A percentile compares a stretch with the other conserved stretches of the same genome.
phyloP scores from a whole-genome alignment of 192 early-diverging fungal genomes.

The Backusella luteola region DNA sequence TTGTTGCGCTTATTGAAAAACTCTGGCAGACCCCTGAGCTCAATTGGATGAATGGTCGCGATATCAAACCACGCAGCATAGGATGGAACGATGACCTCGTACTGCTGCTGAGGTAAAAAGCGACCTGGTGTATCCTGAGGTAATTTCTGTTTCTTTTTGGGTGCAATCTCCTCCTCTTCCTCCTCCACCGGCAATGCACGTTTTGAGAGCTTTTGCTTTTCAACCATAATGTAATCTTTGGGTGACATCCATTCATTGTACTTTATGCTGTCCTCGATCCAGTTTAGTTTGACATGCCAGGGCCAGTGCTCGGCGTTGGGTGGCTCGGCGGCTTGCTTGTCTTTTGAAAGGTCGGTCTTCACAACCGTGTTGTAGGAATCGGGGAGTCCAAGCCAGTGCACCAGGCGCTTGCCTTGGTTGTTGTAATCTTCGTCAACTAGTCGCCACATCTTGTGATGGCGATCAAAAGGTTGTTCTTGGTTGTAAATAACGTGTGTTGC shows the following conservation, averaged over 20 bases:
- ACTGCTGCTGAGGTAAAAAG: constrained; percentile 66
- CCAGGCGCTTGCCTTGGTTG: neutral
- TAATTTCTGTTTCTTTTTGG: neutral
- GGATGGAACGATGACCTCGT: constrained; percentile 82
- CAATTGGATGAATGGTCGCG: constrained; percentile 77
- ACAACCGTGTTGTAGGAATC: constrained; percentile 61
- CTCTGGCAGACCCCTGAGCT: constrained; percentile 88
- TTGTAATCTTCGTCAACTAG: constrained; percentile 5
- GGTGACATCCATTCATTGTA: constrained; percentile 82
- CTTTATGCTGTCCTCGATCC: constrained; percentile 67
- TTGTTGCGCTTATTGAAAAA: constrained; percentile 94
- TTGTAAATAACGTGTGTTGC: constrained; percentile 28
- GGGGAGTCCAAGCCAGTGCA: constrained; percentile 71
- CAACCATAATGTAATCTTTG: constrained; percentile 58
- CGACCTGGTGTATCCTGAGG: constrained; percentile 61
- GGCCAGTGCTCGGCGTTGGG: constrained; percentile 45
- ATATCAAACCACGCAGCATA: constrained; percentile 95
- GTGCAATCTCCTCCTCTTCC: neutral
- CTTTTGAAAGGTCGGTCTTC: constrained; percentile 44
- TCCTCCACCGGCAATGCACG: neutral
- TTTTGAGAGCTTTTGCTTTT: neutral
- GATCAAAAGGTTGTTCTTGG: constrained; percentile 4
- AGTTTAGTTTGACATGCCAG: constrained; percentile 62
- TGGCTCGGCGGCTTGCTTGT: constrained; percentile 45
- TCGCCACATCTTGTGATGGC: constrained; percentile 12